These are phyloP conservation scores for Dictyostelium firmibasis DNA, from an alignment of 78 protist species.

Conservation along the genomic window DNA sequence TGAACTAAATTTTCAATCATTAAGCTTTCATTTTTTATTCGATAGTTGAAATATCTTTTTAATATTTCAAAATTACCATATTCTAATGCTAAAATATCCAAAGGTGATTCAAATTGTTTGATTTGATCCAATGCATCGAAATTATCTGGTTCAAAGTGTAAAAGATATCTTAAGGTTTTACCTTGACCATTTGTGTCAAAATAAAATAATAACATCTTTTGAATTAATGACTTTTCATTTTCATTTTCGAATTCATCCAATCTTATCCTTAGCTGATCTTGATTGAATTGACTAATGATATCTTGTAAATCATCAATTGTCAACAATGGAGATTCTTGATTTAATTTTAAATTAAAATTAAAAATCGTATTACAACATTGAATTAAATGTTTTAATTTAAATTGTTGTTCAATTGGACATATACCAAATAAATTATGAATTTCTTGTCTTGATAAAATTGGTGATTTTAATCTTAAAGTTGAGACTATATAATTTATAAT, in stretches of 20 bases:
- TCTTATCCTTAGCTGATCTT: neutral
- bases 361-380: neutral
- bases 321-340: neutral
- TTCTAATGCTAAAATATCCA: neutral
- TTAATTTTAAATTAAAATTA: neutral
- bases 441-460: neutral
- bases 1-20: neutral
- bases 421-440: neutral
- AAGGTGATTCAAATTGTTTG: neutral
- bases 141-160: neutral
- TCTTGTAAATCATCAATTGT: neutral
- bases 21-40: neutral
- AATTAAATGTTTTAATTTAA: slow-evolving; percentile 6
- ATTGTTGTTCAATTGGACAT: slow-evolving; percentile 2
- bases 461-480: neutral
- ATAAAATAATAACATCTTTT: neutral
- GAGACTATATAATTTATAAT: neutral
- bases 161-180: neutral
- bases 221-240: neutral
- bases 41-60: neutral
- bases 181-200: neutral
- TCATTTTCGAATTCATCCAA: neutral
- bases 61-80: neutral
- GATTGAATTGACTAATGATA: neutral
- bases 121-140: neutral